A percentile compares a stretch with the other conserved stretches of the same genome.
Evolutionary conservation across 306 rosid genomes (phyloP).

Genomic region (Malus asiatica): DNA sequence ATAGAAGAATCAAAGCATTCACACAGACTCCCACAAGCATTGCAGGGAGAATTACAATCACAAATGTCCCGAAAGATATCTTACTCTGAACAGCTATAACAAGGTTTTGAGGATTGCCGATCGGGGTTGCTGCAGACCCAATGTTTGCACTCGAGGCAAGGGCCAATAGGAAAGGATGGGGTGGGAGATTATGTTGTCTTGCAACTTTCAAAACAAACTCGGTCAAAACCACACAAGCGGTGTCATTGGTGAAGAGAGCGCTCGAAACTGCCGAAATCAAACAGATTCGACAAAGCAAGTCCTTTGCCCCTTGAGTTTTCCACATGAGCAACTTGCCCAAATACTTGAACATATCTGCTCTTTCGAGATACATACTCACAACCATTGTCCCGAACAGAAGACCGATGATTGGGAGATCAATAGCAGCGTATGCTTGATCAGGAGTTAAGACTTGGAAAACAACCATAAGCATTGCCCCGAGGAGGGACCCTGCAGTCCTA

Average conservation of each 20-base stretch:
- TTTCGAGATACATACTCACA: constrained; percentile 82
- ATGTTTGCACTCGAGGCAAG: no score
- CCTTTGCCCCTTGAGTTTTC: constrained; percentile 82
- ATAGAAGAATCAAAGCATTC: constrained; percentile 33
- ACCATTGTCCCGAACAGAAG: constrained; percentile 96
- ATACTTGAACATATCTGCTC: constrained; percentile 88
- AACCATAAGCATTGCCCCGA: constrained; percentile 93
- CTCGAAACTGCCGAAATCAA: constrained; percentile 75
- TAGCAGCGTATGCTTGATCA: constrained; percentile 63
- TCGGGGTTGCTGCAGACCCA: no score
- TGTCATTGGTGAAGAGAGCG: constrained; percentile 84
- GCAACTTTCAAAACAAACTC: constrained; percentile 85
- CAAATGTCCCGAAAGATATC: no score
- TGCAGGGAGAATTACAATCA: no score
- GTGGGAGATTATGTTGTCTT: constrained; percentile 78
- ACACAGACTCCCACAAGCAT: no score
- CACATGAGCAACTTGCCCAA: constrained; percentile 73
- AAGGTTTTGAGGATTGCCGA: no score
- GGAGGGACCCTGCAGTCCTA: constrained; percentile 82
- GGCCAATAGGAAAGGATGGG: constrained; percentile 27
- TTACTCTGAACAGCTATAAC: no score
- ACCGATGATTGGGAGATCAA: constrained; percentile 84
- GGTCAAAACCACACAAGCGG: constrained; percentile 78
- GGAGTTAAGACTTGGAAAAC: constrained; percentile 56
- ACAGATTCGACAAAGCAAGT: constrained; percentile 69